Percentiles rank a stretch among this genome's conserved stretches.
These are phyloP conservation scores for Trichoderma reesei DNA, from an alignment of 495 filamentous ascomycete genomes.

Conservation along the genomic window DNA sequence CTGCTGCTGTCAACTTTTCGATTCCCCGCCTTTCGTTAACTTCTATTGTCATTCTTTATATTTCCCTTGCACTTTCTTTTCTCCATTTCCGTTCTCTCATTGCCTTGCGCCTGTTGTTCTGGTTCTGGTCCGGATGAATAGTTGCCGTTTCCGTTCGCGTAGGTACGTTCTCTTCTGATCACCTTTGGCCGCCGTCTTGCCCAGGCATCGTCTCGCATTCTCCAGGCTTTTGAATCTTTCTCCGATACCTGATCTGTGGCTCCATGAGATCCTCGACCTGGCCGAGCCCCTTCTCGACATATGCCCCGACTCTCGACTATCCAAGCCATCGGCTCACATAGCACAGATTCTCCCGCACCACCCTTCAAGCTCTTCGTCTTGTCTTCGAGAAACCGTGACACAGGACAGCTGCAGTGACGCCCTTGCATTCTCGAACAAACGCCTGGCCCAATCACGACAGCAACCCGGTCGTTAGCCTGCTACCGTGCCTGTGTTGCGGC, in stretches of 20 bases:
- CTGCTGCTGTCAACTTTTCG: not conserved
- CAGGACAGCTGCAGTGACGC: not conserved
- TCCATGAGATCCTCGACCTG: not conserved
- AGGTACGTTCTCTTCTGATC: not conserved
- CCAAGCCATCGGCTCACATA: not conserved
- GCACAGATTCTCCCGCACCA: not conserved
- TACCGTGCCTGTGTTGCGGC: not conserved
- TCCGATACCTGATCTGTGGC: no score
- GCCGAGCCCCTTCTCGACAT: not conserved
- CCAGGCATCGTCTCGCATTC: not conserved
- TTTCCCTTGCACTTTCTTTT: not conserved
- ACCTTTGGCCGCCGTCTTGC: not conserved
- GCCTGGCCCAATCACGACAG: not conserved
- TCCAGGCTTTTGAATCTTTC: no score
- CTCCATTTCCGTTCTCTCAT: not conserved
- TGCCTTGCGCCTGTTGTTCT: not conserved
- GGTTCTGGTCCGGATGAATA: not conserved
- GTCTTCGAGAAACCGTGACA: not conserved
- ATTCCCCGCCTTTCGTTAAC: constrained; percentile 2
- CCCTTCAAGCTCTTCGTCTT: not conserved
- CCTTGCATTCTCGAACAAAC: not conserved
- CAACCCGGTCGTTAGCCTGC: not conserved
- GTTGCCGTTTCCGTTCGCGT: not conserved
- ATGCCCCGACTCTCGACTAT: not conserved
- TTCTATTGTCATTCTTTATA: not conserved